Evolutionary conservation across 495 filamentous ascomycete species (phyloP), one percentile per base, ranked within the genome.

Genomic region (Cercophora sp.): DNA sequence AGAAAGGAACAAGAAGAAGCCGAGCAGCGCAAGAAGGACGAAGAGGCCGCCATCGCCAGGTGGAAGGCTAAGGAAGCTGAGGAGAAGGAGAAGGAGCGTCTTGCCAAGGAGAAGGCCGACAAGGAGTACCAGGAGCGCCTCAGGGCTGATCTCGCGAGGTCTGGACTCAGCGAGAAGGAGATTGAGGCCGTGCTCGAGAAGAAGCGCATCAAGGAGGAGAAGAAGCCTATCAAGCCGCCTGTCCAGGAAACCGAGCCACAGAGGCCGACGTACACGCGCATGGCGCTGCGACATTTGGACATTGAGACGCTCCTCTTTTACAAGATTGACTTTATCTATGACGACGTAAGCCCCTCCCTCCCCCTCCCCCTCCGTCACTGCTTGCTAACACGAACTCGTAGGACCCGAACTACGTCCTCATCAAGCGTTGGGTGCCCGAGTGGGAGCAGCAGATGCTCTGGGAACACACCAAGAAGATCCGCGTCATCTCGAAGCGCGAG

Each of bases 391-490:
- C 32, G 26, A 18, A 27, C 13, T 23, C 69, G 65, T 60, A 78
- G 71, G 85, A 91, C 55, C 74, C 78, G 42, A 81, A 86, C 47
- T 90, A 82, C 55, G 75, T 91, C 48, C 68, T 91, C 49, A 88
- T 91, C 74, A 88, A 88, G 65, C 75, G 80, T 48, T 89, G 81
- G 82, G 81, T 91, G 54, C 75, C 77, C 34, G 83, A 89, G 65
- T 77, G 82, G 54, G 79, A 88, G 59, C 87, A 89, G 59, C 78
- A 86, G 39, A 68, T 83, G 42, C 80, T 91, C 42, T 91, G 87
- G 72, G 71, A 78, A 10, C 86, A 91, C 71, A 87, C 86, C 8
- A 71, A 76, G 49, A 72, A 79, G 43, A 55, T 88, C 54, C 80
- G 86, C 26, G 76, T 56, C 51, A 49, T 57, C 29, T 35, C 53